These are phyloP conservation scores for Hymenoscyphus scutula DNA, from an alignment of 2,329 filamentous ascomycete genomes.

Conservation along the genomic window DNA sequence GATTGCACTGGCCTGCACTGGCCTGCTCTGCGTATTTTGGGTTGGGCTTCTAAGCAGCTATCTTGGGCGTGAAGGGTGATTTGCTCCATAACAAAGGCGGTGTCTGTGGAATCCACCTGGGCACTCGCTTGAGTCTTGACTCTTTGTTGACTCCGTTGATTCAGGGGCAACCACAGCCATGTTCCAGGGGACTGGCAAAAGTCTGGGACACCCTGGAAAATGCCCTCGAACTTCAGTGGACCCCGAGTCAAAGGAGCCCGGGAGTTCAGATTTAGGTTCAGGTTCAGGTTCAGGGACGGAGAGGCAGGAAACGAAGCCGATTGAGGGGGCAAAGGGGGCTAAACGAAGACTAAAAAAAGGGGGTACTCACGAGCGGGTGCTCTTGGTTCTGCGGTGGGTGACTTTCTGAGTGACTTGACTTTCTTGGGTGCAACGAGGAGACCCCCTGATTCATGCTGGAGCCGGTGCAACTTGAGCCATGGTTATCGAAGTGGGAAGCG, in stretches of 20 bases:
- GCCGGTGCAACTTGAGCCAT: conserved; percentile 13
- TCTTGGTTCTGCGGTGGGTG: too few species aligned
- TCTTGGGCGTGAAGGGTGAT: background rate
- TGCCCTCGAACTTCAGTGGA: conserved; percentile 1
- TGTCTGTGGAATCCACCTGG: background rate
- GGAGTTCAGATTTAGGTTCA: too few species aligned
- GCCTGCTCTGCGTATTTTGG: too few species aligned
- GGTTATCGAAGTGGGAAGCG: conserved; percentile 12
- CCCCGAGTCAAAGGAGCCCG: background rate
- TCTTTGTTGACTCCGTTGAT: conserved; percentile 2
- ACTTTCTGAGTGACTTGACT: conserved; percentile 1
- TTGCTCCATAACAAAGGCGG: background rate
- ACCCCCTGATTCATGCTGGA: conserved; percentile 4
- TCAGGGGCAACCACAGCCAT: background rate
- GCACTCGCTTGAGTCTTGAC: too few species aligned
- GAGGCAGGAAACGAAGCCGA: background rate
- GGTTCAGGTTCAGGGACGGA: conserved; percentile 10
- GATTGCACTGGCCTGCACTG: too few species aligned
- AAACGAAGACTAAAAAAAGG: background rate
- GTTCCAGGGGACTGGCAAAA: background rate
- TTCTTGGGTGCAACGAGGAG: background rate
- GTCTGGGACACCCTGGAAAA: background rate
- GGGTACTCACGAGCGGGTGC: background rate
- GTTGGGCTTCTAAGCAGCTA: conserved; percentile 2
- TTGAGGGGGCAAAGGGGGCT: background rate